Conservation (phyloP, 495 filamentous ascomycete species). For the Aspergillus incahuasiensis region DNA sequence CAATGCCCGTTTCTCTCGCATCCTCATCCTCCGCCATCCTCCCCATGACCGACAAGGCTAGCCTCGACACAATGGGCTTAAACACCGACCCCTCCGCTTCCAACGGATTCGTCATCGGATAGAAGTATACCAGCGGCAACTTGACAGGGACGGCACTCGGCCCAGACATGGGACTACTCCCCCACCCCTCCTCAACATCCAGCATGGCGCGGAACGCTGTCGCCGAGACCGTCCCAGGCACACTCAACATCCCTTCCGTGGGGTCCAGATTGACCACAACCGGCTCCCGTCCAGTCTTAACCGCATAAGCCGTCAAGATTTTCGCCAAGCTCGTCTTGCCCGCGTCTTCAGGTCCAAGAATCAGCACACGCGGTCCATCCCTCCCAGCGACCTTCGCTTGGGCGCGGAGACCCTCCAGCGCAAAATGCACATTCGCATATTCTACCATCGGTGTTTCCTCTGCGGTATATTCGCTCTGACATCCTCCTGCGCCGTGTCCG, state of each 20-base stretch:
- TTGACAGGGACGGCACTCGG: slow-evolving; percentile 86
- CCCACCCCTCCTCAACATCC: slow-evolving; percentile 88
- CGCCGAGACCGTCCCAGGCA: slow-evolving; percentile 82
- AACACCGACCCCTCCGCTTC: slow-evolving; percentile 71
- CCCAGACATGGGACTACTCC: slow-evolving; percentile 83
- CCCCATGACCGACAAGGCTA: slow-evolving; percentile 74
- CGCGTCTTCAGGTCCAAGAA: slow-evolving; percentile 74
- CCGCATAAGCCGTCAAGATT: slow-evolving; percentile 77
- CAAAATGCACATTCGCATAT: slow-evolving; percentile 85
- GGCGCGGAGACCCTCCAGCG: slow-evolving; percentile 63
- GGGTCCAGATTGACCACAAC: slow-evolving; percentile 84
- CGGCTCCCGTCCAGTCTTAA: slow-evolving; percentile 69
- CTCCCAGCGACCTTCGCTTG: slow-evolving; percentile 44
- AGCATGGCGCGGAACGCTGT: slow-evolving; percentile 78
- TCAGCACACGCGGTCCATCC: slow-evolving; percentile 73
- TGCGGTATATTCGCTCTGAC: slow-evolving; percentile 67
- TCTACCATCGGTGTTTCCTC: slow-evolving; percentile 81
- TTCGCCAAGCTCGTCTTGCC: slow-evolving; percentile 85
- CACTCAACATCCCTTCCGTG: slow-evolving; percentile 74
- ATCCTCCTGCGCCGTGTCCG: slow-evolving; percentile 45
- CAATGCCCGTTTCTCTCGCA: slow-evolving; percentile 65
- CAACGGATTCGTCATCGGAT: slow-evolving; percentile 64
- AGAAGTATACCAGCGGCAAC: slow-evolving; percentile 87
- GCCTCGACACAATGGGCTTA: slow-evolving; percentile 65
- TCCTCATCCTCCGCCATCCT: slow-evolving; percentile 74